Conservation (phyloP, 208 protist genomes). For the Tritrichomonas musculus region DNA sequence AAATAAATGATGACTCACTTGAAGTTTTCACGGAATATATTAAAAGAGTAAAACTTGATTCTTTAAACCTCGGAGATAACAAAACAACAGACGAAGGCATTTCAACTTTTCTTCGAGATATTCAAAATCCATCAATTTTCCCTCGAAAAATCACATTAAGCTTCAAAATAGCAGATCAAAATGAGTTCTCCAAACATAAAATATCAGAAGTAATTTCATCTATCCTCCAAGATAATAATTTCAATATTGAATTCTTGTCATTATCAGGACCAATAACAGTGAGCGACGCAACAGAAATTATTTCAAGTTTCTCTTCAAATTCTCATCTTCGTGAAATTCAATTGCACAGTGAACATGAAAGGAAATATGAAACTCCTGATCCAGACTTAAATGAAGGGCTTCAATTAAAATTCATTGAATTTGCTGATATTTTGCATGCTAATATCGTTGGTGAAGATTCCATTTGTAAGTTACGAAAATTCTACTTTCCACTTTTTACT, state of each 20-base stretch:
- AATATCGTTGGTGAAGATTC: neutral
- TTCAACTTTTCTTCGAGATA: neutral
- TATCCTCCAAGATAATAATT: neutral
- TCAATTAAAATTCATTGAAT: neutral
- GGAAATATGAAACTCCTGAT: neutral
- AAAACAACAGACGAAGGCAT: neutral
- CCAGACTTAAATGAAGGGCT: neutral
- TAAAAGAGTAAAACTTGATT: too few species aligned
- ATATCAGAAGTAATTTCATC: neutral
- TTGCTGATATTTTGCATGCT: neutral
- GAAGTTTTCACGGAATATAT: neutral
- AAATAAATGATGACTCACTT: neutral
- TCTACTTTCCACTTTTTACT: slow-evolving; percentile 14
- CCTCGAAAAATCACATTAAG: neutral
- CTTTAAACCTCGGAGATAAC: neutral
- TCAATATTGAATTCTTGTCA: neutral
- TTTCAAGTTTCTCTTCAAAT: neutral
- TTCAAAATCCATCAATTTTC: neutral
- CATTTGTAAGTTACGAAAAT: neutral
- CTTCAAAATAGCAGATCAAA: neutral
- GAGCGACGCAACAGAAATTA: neutral
- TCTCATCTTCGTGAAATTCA: neutral
- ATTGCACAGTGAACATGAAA: neutral
- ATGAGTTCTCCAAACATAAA: neutral
- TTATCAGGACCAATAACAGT: neutral